A percentile compares a stretch with the other conserved stretches of the same genome.
Conservation (phyloP, 106 monocot species). For the Acorus gramineus region DNA sequence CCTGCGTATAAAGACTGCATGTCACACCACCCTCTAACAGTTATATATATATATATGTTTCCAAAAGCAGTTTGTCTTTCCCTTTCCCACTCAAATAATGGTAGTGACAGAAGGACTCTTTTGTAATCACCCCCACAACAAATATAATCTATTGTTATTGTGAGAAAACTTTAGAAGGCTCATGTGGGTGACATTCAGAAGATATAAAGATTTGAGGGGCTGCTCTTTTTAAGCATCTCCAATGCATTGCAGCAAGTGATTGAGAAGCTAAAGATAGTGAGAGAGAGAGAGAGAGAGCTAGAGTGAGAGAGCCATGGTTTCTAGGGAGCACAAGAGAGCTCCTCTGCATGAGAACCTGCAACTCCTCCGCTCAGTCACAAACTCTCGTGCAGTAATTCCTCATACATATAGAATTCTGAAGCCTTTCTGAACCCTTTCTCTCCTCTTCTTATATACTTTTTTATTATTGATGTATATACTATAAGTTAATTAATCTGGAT, state of each 20-base stretch:
- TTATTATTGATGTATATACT: background rate
- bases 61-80: background rate
- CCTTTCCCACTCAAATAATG: background rate
- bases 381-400: constrained; percentile 74
- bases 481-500: no score
- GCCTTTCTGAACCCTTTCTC: background rate
- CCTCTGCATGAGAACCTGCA: constrained; percentile 82
- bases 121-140: constrained; percentile 3
- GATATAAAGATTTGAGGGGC: constrained; percentile 26
- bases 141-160: constrained; percentile 5
- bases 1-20: no score
- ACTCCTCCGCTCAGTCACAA: constrained; percentile 79
- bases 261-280: constrained; percentile 1
- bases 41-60: no score
- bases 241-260: background rate
- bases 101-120: background rate
- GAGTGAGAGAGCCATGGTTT: constrained; percentile 38
- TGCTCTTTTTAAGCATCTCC: constrained; percentile 9
- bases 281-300: constrained; percentile 12
- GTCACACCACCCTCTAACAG: no score
- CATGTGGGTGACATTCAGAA: constrained; percentile 18
- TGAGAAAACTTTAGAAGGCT: constrained; percentile 23
- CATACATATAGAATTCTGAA: background rate
- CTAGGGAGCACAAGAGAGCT: constrained; percentile 53
- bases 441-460: background rate